These are phyloP conservation scores for Neonectria faginata DNA, from an alignment of 2,329 filamentous ascomycete genomes.

Conservation along the genomic window DNA sequence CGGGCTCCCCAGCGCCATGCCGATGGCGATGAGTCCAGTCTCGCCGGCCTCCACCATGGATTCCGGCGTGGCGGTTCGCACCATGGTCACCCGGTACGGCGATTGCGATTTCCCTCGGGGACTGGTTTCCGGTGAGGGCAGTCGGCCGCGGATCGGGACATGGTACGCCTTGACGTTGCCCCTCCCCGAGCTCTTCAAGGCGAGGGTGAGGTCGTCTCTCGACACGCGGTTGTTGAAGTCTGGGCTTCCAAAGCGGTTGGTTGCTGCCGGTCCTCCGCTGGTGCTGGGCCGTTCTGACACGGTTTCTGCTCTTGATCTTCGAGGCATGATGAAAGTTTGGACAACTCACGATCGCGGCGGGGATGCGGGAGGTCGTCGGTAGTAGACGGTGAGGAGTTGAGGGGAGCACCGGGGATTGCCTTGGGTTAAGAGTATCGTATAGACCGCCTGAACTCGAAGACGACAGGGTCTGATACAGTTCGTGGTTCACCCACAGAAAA, in stretches of 20 bases:
- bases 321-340: conserved; percentile 38
- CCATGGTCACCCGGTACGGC: conserved; percentile 48
- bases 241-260: conserved; percentile 32
- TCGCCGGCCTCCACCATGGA: conserved; percentile 52
- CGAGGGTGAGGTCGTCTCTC: conserved; percentile 55
- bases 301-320: conserved; percentile 42
- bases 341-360: conserved; percentile 30
- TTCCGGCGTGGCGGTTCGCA: conserved; percentile 57
- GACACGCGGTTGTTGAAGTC: conserved; percentile 57
- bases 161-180: conserved; percentile 55
- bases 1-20: conserved; percentile 81
- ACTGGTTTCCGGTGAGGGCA: conserved; percentile 58
- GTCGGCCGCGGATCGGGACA: conserved; percentile 55
- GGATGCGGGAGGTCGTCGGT: conserved; percentile 33
- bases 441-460: conserved; percentile 36
- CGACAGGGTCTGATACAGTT: conserved; percentile 47
- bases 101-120: conserved; percentile 47
- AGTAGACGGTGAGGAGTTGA: conserved; percentile 37
- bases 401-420: conserved; percentile 34
- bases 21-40: conserved; percentile 64
- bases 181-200: conserved; percentile 44
- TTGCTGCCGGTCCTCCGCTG: conserved; percentile 38
- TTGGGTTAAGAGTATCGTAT: conserved; percentile 41
- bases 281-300: conserved; percentile 42
- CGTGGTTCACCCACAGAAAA: conserved; percentile 41